phyloP scores from a whole-genome alignment of 2,329 filamentous ascomycete genomes.

The Fusarium subglutinans region DNA sequence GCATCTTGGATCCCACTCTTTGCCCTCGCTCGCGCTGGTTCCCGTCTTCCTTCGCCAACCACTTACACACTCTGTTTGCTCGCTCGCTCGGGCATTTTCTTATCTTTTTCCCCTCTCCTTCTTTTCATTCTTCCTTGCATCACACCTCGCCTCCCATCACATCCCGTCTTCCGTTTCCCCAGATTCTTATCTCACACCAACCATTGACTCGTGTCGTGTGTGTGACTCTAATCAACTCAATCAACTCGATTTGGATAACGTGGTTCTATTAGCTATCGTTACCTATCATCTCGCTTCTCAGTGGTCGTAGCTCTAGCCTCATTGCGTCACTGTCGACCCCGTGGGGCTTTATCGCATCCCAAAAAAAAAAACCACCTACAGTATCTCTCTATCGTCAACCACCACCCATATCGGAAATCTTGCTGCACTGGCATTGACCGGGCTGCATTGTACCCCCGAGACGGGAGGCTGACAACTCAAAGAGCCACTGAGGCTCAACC shows the following conservation, averaged over 20 bases:
- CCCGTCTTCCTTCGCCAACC: conserved; percentile 25
- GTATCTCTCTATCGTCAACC: conserved; percentile 25
- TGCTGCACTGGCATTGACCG: conserved; percentile 1
- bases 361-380: conserved; percentile 1
- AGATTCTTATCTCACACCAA: conserved; percentile 46
- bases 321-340: conserved; percentile 44
- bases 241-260: conserved; percentile 42
- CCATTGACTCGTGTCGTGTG: conserved; percentile 31
- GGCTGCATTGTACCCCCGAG: conserved; percentile 11
- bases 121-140: conserved; percentile 26
- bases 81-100: conserved; percentile 29
- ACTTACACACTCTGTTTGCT: conserved; percentile 38
- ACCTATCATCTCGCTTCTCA: conserved; percentile 36
- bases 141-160: conserved; percentile 11
- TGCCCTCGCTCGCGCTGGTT: conserved; percentile 32
- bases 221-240: conserved; percentile 25
- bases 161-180: conserved; percentile 40
- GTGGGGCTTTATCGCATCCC: conserved; percentile 37
- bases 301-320: conserved; percentile 41
- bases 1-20: conserved; percentile 43
- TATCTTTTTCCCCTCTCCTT: conserved; percentile 37
- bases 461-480: conserved; percentile 22
- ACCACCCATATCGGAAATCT: conserved; percentile 20
- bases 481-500: conserved; percentile 41
- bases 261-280: conserved; percentile 44